phyloP scores from a whole-genome alignment of 768 basidiomycete genomes.

The Pisolithus microcarpus region DNA sequence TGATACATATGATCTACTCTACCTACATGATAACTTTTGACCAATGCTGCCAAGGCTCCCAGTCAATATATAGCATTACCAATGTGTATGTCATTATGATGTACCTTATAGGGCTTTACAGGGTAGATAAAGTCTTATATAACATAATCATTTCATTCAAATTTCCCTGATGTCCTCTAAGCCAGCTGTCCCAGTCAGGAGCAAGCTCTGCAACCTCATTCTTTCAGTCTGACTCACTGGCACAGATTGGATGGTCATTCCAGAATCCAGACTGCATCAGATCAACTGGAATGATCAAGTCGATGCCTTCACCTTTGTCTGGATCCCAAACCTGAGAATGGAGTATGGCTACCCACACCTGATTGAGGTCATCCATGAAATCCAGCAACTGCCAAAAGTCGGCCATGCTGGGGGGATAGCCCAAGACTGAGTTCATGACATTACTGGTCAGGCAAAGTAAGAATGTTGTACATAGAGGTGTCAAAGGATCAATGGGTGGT shows the following conservation, averaged over 20 bases:
- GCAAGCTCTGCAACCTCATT: conserved; percentile 60
- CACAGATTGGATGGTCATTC: conserved; percentile 30
- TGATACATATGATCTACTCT: too few species aligned
- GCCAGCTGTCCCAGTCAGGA: conserved; percentile 49
- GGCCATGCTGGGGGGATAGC: conserved; percentile 45
- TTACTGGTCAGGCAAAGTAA: conserved; percentile 71
- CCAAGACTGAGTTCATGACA: conserved; percentile 49
- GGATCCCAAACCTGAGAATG: conserved; percentile 64
- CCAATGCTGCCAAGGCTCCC: too few species aligned
- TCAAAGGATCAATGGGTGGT: conserved; percentile 66
- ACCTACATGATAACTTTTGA: too few species aligned
- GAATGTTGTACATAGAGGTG: conserved; percentile 55
- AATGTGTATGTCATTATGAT: too few species aligned
- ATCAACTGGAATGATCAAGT: too few species aligned
- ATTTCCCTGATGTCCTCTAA: too few species aligned
- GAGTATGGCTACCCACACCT: conserved; percentile 64
- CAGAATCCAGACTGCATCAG: conserved; percentile 24
- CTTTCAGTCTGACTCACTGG: conserved; percentile 64
- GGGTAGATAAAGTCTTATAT: too few species aligned
- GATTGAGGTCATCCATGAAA: conserved; percentile 68
- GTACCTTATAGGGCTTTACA: too few species aligned
- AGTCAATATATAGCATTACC: too few species aligned
- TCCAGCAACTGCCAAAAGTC: conserved; percentile 50
- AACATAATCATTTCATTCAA: too few species aligned
- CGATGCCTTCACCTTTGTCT: conserved; percentile 30